Evolutionary conservation across 179 eudicot genomes (phyloP).

Genomic region (Camellia oleifera): DNA sequence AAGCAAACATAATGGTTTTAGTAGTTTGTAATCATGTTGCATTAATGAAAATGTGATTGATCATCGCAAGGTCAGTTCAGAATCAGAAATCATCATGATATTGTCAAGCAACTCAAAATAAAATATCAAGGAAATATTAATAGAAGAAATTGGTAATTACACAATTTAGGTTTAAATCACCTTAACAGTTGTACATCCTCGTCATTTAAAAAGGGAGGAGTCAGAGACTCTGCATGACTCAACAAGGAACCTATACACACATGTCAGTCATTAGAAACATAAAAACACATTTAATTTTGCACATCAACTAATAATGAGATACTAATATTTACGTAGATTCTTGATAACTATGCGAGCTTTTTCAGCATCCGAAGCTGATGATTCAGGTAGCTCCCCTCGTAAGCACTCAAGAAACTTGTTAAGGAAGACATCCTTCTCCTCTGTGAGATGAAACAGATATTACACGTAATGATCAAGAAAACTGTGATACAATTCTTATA

Average conservation of each 20-base stretch:
- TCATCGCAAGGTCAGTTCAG: neutral
- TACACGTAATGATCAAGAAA: conserved; percentile 14
- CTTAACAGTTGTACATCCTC: conserved; percentile 95
- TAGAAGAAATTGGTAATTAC: neutral
- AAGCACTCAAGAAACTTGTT: conserved; percentile 70
- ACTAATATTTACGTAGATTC: conserved; percentile 59
- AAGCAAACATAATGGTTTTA: neutral
- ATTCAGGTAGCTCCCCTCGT: conserved; percentile 39
- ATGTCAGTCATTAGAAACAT: conserved; percentile 9
- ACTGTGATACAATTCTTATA: conserved; percentile 1
- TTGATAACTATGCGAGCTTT: conserved; percentile 55
- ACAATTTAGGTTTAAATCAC: conserved; percentile 30
- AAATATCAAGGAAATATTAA: neutral
- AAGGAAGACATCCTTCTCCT: conserved; percentile 84
- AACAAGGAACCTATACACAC: conserved; percentile 71
- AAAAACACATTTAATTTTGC: neutral
- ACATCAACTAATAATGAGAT: conserved; percentile 5
- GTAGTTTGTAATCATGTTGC: neutral
- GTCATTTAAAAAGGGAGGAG: conserved; percentile 70
- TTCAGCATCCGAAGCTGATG: conserved; percentile 40
- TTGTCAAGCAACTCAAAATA: conserved; percentile 1
- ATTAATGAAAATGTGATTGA: neutral
- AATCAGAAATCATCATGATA: conserved; percentile 7
- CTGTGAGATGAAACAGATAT: conserved; percentile 40
- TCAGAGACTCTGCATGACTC: conserved; percentile 85